A percentile compares a stretch with the other conserved stretches of the same genome.
phyloP scores from a whole-genome alignment of 202 grass and related monocot species.

The Elaeis oleifera region DNA sequence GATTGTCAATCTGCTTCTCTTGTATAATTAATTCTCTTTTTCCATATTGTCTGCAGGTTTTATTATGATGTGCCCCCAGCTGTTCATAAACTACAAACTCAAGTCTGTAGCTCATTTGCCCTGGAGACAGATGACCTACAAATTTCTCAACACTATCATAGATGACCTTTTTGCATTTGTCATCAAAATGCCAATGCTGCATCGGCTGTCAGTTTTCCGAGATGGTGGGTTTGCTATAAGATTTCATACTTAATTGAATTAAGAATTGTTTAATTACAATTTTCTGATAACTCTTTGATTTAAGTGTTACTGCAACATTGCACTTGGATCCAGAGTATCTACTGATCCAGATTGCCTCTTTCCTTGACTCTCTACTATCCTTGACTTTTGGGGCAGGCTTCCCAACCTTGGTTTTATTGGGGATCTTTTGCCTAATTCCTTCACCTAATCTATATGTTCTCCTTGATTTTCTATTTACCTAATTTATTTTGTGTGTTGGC shows the following conservation, averaged over 20 bases:
- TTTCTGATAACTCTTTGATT: too few relatives aligned
- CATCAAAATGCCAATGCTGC: conserved; percentile 96
- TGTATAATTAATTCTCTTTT: neutral
- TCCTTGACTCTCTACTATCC: too few relatives aligned
- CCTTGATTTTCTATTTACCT: neutral
- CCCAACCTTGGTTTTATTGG: too few relatives aligned
- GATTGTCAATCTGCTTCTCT: neutral
- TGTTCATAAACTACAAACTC: conserved; percentile 99
- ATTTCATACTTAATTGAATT: neutral
- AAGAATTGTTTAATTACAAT: too few relatives aligned
- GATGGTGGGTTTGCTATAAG: conserved; percentile 54
- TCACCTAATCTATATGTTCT: too few relatives aligned
- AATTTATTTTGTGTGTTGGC: conserved; percentile 12
- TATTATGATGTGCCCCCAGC: conserved; percentile 99
- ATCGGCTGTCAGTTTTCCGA: conserved; percentile 96
- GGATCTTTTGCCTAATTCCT: too few relatives aligned
- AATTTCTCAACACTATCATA: conserved; percentile 98
- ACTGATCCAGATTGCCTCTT: too few relatives aligned
- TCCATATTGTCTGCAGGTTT: conserved; percentile 57
- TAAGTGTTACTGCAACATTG: too few relatives aligned
- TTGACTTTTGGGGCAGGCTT: too few relatives aligned
- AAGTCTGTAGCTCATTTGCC: conserved; percentile 94
- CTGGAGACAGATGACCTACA: conserved; percentile 99
- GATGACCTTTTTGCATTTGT: conserved; percentile 99
- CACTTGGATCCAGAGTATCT: too few relatives aligned